Evolutionary conservation across 768 basidiomycete genomes (phyloP).

Genomic region (Rhodotorula paludigena): DNA sequence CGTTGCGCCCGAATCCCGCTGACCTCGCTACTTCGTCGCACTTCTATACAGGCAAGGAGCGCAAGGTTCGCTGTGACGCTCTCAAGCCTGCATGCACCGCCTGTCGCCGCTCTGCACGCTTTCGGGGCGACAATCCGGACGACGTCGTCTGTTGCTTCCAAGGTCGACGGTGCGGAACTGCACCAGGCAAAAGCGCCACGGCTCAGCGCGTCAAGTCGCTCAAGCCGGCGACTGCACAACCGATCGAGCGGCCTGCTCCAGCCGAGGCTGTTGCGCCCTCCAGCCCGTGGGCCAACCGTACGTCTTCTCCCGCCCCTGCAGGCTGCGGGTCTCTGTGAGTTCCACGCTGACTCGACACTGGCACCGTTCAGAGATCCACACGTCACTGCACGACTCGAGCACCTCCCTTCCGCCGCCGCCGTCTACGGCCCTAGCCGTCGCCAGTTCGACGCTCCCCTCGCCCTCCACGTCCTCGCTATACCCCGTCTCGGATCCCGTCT

Average conservation of each 20-base stretch:
- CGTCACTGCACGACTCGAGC: too few relatives aligned
- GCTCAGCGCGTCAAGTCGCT: neutral
- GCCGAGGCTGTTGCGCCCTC: too few relatives aligned
- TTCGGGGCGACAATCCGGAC: slow-evolving; percentile 11
- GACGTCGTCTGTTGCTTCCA: slow-evolving; percentile 10
- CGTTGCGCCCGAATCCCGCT: neutral
- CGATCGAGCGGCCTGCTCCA: too few relatives aligned
- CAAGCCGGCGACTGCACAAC: neutral
- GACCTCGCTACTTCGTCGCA: too few relatives aligned
- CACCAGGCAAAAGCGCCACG: neutral
- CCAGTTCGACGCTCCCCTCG: neutral
- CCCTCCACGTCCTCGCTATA: neutral
- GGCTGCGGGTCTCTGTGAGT: too few relatives aligned
- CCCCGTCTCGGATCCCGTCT: neutral
- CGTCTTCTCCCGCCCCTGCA: too few relatives aligned
- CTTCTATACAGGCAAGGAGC: slow-evolving; percentile 6
- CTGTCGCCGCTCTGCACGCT: slow-evolving; percentile 10
- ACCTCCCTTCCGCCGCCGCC: neutral
- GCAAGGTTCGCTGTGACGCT: slow-evolving; percentile 26
- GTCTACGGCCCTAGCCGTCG: neutral
- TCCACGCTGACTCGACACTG: too few relatives aligned
- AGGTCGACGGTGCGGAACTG: neutral
- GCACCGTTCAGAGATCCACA: too few relatives aligned
- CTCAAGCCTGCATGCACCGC: slow-evolving; percentile 9
- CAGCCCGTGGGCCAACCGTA: too few relatives aligned